A percentile compares a stretch with the other conserved stretches of the same genome.
Conservation (phyloP, 2,329 filamentous ascomycete species). For the Lachnellula hyalina region DNA sequence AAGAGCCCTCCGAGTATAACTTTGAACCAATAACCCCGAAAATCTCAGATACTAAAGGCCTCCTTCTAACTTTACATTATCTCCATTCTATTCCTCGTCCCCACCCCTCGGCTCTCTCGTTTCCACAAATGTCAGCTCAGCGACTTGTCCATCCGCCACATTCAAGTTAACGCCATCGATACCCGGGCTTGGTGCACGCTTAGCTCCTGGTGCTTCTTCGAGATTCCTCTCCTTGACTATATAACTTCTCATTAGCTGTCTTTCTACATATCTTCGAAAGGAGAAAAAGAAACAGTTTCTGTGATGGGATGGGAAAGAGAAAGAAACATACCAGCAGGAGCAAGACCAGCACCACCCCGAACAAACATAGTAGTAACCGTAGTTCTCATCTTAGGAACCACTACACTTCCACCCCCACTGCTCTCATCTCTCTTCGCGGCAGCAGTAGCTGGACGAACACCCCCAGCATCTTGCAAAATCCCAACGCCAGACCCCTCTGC, state of each 20-base stretch:
- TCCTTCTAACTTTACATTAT: no score
- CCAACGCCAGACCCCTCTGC: conserved; percentile 37
- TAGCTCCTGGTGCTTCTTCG: conserved; percentile 7
- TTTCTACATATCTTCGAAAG: background rate
- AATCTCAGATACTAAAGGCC: no score
- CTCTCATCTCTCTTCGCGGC: conserved; percentile 7
- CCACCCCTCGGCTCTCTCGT: conserved; percentile 21
- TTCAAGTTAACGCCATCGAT: conserved; percentile 28
- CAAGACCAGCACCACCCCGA: conserved; percentile 19
- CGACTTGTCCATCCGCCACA: conserved; percentile 27
- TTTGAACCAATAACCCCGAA: no score
- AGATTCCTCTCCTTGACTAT: conserved; percentile 2
- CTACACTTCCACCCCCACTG: background rate
- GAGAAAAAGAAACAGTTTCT: background rate
- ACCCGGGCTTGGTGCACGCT: conserved; percentile 16
- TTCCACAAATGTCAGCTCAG: conserved; percentile 29
- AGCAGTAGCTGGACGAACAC: conserved; percentile 1
- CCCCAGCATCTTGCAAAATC: conserved; percentile 30
- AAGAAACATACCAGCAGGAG: conserved; percentile 13
- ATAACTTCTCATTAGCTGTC: background rate
- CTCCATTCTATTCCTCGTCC: background rate
- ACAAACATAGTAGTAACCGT: conserved; percentile 30
- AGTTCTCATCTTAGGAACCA: conserved; percentile 21
- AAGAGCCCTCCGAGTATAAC: no score
- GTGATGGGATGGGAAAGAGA: background rate